phyloP scores from a whole-genome alignment of 306 rosid species.

The Medicago lupulina region DNA sequence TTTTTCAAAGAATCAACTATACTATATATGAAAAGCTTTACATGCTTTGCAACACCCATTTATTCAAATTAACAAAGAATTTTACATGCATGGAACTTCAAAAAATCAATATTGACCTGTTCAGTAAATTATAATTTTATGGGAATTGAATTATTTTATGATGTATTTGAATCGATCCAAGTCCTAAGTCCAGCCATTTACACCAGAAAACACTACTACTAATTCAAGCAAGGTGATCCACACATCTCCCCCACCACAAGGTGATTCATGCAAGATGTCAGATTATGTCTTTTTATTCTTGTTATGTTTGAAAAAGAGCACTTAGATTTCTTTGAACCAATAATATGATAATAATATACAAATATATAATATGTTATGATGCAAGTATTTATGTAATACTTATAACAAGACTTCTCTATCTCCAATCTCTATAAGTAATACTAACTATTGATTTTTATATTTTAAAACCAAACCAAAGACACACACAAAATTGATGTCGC shows the following conservation, averaged over 20 bases:
- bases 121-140: background rate
- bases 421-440: background rate
- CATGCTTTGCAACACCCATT: no score
- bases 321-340: background rate
- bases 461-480: background rate
- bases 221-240: background rate
- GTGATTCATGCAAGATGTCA: background rate
- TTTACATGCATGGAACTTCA: background rate
- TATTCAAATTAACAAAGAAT: no score
- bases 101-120: background rate
- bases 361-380: background rate
- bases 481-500: conserved; percentile 3
- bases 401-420: background rate
- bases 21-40: no score
- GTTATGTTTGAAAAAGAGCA: background rate
- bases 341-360: background rate
- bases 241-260: no score
- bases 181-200: background rate
- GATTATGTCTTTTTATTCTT: background rate
- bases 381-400: background rate
- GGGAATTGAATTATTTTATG: background rate
- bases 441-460: background rate
- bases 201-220: background rate
- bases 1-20: no score
- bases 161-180: background rate